These are phyloP conservation scores for Ophiocordyceps polyrhachis-furcata DNA, from an alignment of 2,329 filamentous ascomycete genomes.

Conservation along the genomic window DNA sequence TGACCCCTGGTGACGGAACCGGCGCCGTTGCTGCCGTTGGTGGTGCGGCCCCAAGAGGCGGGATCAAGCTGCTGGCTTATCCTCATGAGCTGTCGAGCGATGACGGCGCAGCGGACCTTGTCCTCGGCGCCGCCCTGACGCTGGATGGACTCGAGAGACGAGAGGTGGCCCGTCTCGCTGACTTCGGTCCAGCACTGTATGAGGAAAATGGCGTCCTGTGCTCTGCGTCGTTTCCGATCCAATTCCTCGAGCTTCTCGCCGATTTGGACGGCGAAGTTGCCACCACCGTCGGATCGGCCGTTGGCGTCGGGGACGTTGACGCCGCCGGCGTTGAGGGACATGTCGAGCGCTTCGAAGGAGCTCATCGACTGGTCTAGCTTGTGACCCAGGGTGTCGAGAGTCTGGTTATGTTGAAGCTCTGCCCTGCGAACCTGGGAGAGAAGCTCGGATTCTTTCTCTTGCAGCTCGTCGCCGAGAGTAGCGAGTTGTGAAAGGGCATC, in stretches of 20 bases:
- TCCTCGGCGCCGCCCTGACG: slow-evolving; percentile 72
- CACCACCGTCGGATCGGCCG: slow-evolving; percentile 36
- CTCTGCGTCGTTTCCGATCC: slow-evolving; percentile 75
- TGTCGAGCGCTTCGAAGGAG: slow-evolving; percentile 79
- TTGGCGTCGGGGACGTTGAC: slow-evolving; percentile 14
- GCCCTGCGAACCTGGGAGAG: slow-evolving; percentile 78
- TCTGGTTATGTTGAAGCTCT: slow-evolving; percentile 81
- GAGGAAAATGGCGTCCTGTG: slow-evolving; percentile 83
- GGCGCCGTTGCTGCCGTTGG: slow-evolving; percentile 33
- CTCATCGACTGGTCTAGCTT: slow-evolving; percentile 86
- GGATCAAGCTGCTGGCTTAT: slow-evolving; percentile 86
- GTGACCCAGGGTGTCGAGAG: slow-evolving; percentile 66
- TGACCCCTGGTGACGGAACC: slow-evolving; percentile 22
- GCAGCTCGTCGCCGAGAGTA: slow-evolving; percentile 62
- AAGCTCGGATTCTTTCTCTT: slow-evolving; percentile 78
- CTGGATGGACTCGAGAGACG: slow-evolving; percentile 74
- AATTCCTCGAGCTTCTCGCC: slow-evolving; percentile 87
- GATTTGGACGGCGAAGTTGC: slow-evolving; percentile 85
- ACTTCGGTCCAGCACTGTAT: slow-evolving; percentile 97
- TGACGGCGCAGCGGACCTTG: slow-evolving; percentile 85
- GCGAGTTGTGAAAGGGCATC: slow-evolving; percentile 50
- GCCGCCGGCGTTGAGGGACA: slow-evolving; percentile 50
- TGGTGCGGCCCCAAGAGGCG: slow-evolving; percentile 47
- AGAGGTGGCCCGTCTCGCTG: slow-evolving; percentile 71
- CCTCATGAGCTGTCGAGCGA: slow-evolving; percentile 79